Conservation (phyloP, 2,329 filamentous ascomycete genomes). For the Monosporascus sp. region DNA sequence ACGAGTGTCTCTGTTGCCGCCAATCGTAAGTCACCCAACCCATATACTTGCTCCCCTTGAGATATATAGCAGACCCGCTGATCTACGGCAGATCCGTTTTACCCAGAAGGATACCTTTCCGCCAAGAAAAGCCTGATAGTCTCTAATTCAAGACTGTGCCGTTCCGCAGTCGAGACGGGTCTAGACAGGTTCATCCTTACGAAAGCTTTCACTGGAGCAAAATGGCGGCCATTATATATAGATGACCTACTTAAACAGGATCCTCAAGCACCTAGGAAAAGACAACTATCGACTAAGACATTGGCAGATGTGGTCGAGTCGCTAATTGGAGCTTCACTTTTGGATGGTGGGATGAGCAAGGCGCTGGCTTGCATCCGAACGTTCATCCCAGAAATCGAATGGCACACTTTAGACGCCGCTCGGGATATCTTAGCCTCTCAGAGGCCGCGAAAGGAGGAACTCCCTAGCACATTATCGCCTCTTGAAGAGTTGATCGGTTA, state of each 20-base stretch:
- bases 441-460: slow-evolving; percentile 29
- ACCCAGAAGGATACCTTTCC: slow-evolving; percentile 74
- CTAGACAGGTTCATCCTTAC: slow-evolving; percentile 71
- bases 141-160: slow-evolving; percentile 68
- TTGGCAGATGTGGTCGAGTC: slow-evolving; percentile 87
- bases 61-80: slow-evolving; percentile 2
- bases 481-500: slow-evolving; percentile 69
- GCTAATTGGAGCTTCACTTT: slow-evolving; percentile 70
- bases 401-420: slow-evolving; percentile 41
- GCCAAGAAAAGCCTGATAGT: slow-evolving; percentile 64
- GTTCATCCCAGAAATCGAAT: slow-evolving; percentile 59
- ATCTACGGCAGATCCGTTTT: slow-evolving; percentile 48
- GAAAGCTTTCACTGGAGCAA: slow-evolving; percentile 59
- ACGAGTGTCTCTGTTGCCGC: slow-evolving; percentile 60
- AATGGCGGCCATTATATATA: slow-evolving; percentile 67
- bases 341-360: slow-evolving; percentile 62
- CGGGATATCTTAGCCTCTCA: slow-evolving; percentile 39
- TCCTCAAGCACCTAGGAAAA: not conserved
- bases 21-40: slow-evolving; percentile 36
- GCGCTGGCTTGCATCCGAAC: slow-evolving; percentile 60
- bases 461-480: slow-evolving; percentile 38
- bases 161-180: slow-evolving; percentile 56
- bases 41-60: not conserved
- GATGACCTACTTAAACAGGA: slow-evolving; percentile 31
- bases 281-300: slow-evolving; percentile 57